These are phyloP conservation scores for Eucalyptus polyanthemos DNA, from an alignment of 345 rosid genomes.

Conservation along the genomic window DNA sequence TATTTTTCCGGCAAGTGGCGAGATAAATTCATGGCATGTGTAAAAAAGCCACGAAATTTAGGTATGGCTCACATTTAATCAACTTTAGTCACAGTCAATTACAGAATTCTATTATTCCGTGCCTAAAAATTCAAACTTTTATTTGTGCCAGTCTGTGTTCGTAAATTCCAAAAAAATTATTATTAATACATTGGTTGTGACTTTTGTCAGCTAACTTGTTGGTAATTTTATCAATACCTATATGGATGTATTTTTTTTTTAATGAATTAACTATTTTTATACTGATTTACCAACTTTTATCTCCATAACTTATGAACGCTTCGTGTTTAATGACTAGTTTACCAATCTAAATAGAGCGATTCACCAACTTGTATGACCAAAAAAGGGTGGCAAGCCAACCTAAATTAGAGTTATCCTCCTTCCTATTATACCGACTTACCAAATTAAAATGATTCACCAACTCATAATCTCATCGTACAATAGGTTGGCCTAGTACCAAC, in stretches of 20 bases:
- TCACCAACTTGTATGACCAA: neutral
- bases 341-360: neutral
- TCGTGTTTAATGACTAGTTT: neutral
- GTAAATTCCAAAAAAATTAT: neutral
- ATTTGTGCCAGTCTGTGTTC: neutral
- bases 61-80: neutral
- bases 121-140: neutral
- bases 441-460: neutral
- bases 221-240: neutral
- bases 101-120: neutral
- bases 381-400: neutral
- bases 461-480: neutral
- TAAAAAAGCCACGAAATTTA: neutral
- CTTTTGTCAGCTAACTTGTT: neutral
- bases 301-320: neutral
- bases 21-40: neutral
- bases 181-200: neutral
- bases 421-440: neutral
- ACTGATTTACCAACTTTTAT: neutral
- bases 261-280: neutral
- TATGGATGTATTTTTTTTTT: neutral
- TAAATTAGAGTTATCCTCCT: neutral
- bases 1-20: neutral
- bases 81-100: neutral
- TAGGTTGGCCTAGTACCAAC: neutral